Conservation (phyloP, 495 filamentous ascomycete species). For the Annulohypoxylon moriforme region DNA sequence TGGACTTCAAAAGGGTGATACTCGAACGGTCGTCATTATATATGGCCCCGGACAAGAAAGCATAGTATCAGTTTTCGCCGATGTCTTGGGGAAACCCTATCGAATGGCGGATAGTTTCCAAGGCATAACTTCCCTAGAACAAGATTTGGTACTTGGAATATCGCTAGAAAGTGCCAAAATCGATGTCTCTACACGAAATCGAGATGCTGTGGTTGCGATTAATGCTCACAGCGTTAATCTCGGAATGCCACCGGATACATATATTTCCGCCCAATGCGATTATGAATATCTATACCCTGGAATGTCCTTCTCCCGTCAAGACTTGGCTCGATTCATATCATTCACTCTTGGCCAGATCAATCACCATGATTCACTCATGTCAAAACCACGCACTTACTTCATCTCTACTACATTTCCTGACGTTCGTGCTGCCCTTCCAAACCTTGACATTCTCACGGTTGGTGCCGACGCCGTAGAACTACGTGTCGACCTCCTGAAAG, state of each 20-base stretch:
- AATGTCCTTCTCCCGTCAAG: constrained; percentile 75
- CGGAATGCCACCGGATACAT: constrained; percentile 71
- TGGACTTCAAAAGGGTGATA: constrained; percentile 58
- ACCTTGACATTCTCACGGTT: constrained; percentile 85
- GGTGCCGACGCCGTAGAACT: constrained; percentile 86
- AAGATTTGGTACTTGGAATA: constrained; percentile 69
- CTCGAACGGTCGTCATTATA: constrained; percentile 68
- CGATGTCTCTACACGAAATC: constrained; percentile 64
- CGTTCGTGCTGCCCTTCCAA: constrained; percentile 83
- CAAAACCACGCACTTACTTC: constrained; percentile 80
- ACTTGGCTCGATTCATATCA: constrained; percentile 79
- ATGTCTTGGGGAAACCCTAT: constrained; percentile 74
- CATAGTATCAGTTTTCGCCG: constrained; percentile 74
- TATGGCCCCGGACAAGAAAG: constrained; percentile 70
- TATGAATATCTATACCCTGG: constrained; percentile 86
- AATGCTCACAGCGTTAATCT: constrained; percentile 79
- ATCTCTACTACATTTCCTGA: constrained; percentile 90
- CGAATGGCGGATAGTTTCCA: constrained; percentile 65
- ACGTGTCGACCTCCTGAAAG: constrained; percentile 81
- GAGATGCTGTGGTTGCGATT: constrained; percentile 67
- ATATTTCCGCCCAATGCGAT: constrained; percentile 72
- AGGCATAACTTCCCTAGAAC: constrained; percentile 60
- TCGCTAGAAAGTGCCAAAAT: constrained; percentile 62
- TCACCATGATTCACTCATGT: constrained; percentile 78
- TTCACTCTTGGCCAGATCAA: constrained; percentile 79